phyloP scores from a whole-genome alignment of 352 stramenopile species.

The Phytopythium litorale region DNA sequence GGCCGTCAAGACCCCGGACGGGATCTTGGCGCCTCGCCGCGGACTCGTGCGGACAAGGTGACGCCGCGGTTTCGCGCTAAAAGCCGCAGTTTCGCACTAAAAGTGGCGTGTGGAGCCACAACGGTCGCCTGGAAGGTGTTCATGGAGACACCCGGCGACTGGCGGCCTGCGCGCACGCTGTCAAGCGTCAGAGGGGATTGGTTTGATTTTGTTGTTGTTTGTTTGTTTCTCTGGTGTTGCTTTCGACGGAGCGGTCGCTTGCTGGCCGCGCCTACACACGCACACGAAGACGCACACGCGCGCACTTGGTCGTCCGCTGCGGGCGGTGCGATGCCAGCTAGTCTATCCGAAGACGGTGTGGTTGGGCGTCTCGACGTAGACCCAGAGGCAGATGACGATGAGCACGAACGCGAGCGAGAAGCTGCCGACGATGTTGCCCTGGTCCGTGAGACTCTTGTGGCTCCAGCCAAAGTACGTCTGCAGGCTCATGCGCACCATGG shows the following conservation, averaged over 20 bases:
- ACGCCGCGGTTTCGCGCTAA: background rate
- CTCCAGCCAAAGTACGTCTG: conserved; percentile 79
- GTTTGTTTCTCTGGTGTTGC: background rate
- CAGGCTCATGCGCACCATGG: conserved; percentile 70
- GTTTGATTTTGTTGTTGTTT: background rate
- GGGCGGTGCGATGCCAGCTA: too few relatives aligned
- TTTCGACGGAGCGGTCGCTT: background rate
- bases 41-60: too few relatives aligned
- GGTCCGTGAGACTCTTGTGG: conserved; percentile 72
- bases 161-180: too few relatives aligned
- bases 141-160: too few relatives aligned
- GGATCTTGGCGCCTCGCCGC: too few relatives aligned
- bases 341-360: conserved; percentile 36
- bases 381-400: conserved; percentile 66
- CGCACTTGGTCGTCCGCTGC: background rate
- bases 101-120: background rate
- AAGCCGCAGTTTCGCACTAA: background rate
- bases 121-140: background rate
- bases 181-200: too few relatives aligned
- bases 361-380: conserved; percentile 75
- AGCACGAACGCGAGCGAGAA: conserved; percentile 69
- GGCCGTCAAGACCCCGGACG: background rate
- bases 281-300: background rate
- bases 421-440: conserved; percentile 69
- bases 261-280: conserved; percentile 2